These are phyloP conservation scores for Hyphopichia buzzinii DNA, from an alignment of 1,139 yeast species.

Conservation along the genomic window DNA sequence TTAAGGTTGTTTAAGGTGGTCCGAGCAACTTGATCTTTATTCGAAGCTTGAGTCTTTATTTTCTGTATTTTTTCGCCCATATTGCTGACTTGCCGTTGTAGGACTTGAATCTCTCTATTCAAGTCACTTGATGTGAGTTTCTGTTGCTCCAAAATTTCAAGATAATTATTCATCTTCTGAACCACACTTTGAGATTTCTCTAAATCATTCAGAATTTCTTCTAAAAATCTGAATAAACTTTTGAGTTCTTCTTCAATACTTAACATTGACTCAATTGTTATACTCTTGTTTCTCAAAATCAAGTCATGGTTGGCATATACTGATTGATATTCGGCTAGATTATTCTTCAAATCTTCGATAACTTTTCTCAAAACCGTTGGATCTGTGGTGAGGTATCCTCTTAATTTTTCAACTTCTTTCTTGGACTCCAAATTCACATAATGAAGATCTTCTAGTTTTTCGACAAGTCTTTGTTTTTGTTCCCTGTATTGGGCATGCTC, in stretches of 20 bases:
- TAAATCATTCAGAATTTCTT: constrained; percentile 56
- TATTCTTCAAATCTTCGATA: constrained; percentile 53
- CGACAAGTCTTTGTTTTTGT: constrained; percentile 57
- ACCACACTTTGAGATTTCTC: constrained; percentile 45
- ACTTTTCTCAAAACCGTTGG: constrained; percentile 55
- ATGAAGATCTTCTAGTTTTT: constrained; percentile 54
- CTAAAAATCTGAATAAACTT: constrained; percentile 50
- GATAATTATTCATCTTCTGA: constrained; percentile 36
- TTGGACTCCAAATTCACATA: constrained; percentile 54
- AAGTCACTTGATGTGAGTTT: constrained; percentile 47
- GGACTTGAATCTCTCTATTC: constrained; percentile 47
- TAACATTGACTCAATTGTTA: constrained; percentile 60
- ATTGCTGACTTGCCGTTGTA: constrained; percentile 51
- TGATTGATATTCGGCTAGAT: constrained; percentile 42
- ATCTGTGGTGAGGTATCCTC: constrained; percentile 61
- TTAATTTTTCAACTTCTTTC: constrained; percentile 58
- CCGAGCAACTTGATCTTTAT: constrained; percentile 44
- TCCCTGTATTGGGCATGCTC: constrained; percentile 68
- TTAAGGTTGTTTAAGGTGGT: constrained; percentile 45
- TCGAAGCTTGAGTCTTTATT: constrained; percentile 47
- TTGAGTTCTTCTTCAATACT: constrained; percentile 55
- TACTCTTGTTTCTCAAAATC: constrained; percentile 49
- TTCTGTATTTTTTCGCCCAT: constrained; percentile 55
- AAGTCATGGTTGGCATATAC: constrained; percentile 43
- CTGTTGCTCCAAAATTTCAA: constrained; percentile 48